Evolutionary conservation across 164 flowering plant species (phyloP).

Genomic region (Litsea cubeba): DNA sequence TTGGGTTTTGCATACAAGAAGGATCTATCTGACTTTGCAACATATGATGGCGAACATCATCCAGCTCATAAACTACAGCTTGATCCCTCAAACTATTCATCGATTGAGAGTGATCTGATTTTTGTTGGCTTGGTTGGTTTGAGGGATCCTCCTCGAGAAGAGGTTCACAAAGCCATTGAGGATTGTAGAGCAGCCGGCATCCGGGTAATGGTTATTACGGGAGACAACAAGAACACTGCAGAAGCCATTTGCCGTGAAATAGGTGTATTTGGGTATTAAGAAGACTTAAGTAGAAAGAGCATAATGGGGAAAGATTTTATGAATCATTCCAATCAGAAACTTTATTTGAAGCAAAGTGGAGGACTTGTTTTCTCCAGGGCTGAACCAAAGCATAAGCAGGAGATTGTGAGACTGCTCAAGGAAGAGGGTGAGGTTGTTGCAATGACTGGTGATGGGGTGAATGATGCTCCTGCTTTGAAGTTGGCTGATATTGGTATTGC

Average conservation of each 20-base stretch:
- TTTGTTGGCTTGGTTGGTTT: slow-evolving; percentile 91
- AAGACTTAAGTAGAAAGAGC: slow-evolving; percentile 50
- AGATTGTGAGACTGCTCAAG: slow-evolving; percentile 78
- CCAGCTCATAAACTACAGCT: slow-evolving; percentile 82
- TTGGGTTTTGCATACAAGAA: slow-evolving; percentile 95
- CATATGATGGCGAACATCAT: slow-evolving; percentile 87
- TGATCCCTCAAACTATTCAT: slow-evolving; percentile 67
- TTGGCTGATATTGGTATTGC: slow-evolving; percentile 97
- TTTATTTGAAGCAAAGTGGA: slow-evolving; percentile 33
- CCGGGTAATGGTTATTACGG: slow-evolving; percentile 49
- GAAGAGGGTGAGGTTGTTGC: slow-evolving; percentile 91
- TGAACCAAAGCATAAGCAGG: slow-evolving; percentile 83
- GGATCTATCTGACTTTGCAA: slow-evolving; percentile 63
- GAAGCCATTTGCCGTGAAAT: slow-evolving; percentile 79
- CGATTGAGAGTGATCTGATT: slow-evolving; percentile 73
- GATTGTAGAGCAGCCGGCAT: slow-evolving; percentile 58
- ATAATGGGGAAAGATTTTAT: slow-evolving; percentile 66
- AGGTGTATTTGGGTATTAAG: slow-evolving; percentile 55
- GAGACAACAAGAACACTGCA: slow-evolving; percentile 57
- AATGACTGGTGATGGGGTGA: slow-evolving; percentile 96
- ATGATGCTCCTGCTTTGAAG: slow-evolving; percentile 89
- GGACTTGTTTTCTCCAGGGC: slow-evolving; percentile 69
- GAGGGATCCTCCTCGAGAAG: slow-evolving; percentile 61
- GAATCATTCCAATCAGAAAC: slow-evolving; percentile 23
- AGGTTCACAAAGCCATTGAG: slow-evolving; percentile 50